These are phyloP conservation scores for Colletotrichum tanaceti DNA, from an alignment of 2,329 filamentous ascomycete species.

Conservation along the genomic window DNA sequence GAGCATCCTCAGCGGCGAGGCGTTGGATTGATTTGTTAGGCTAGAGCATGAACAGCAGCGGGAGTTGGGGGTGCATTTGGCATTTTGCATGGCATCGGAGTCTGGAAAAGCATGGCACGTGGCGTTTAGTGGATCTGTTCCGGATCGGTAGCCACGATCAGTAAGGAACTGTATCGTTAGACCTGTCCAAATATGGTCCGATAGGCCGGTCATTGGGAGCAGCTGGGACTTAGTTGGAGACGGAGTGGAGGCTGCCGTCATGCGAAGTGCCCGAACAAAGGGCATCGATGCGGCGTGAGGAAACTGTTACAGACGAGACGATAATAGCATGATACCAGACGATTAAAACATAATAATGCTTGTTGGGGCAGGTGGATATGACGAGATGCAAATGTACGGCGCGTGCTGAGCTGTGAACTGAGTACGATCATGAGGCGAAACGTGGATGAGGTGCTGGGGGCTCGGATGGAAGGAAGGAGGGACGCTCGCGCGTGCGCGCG, in stretches of 20 bases:
- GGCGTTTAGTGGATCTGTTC: constrained; percentile 39
- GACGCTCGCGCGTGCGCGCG: background rate
- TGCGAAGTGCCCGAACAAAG: constrained; percentile 28
- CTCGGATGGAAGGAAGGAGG: background rate
- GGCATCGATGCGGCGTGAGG: constrained; percentile 13
- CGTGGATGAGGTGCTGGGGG: constrained; percentile 15
- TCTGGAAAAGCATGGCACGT: constrained; percentile 35
- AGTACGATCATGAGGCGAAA: constrained; percentile 36
- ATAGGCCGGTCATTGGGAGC: constrained; percentile 2
- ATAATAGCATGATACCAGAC: constrained; percentile 40
- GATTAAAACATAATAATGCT: constrained; percentile 34
- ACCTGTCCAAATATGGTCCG: constrained; percentile 21
- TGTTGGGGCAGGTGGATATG: constrained; percentile 14
- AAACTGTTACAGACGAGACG: constrained; percentile 26
- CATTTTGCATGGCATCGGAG: constrained; percentile 41
- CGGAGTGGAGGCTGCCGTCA: background rate
- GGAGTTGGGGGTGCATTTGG: constrained; percentile 18
- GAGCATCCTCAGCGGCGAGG: constrained; percentile 71
- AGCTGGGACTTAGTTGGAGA: background rate
- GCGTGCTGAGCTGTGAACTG: constrained; percentile 29
- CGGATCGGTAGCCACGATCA: constrained; percentile 9
- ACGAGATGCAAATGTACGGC: constrained; percentile 19
- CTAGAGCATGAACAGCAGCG: constrained; percentile 34
- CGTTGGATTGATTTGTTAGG: constrained; percentile 59
- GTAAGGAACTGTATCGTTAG: constrained; percentile 7